Evolutionary conservation across 2,329 filamentous ascomycete species (phyloP).

Genomic region (Xylariaceae sp.): DNA sequence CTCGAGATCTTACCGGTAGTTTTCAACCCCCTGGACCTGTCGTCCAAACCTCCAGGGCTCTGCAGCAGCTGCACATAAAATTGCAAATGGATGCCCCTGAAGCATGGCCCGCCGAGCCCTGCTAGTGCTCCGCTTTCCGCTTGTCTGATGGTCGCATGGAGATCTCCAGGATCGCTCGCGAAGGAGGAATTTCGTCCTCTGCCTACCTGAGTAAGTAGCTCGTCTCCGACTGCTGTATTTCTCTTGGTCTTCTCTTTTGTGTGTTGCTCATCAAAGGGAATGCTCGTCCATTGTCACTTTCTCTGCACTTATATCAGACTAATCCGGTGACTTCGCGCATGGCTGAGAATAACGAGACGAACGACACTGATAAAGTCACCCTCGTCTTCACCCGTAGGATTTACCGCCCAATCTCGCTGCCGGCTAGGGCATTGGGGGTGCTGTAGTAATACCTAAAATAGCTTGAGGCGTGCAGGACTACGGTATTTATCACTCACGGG

Average conservation of each 20-base stretch:
- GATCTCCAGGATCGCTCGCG: background rate
- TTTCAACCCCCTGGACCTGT: background rate
- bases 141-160: background rate
- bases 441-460: constrained; percentile 23
- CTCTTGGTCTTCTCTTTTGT: no score
- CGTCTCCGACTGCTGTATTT: no score
- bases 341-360: no score
- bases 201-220: no score
- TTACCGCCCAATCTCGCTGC: constrained; percentile 21
- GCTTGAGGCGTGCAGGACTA: constrained; percentile 11
- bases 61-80: background rate
- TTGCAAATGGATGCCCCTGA: constrained; percentile 10
- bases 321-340: no score
- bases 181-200: no score
- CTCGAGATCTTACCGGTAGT: constrained; percentile 8
- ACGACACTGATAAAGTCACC: no score
- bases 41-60: background rate
- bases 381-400: constrained; percentile 13
- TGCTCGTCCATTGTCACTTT: no score
- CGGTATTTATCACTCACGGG: constrained; percentile 20
- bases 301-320: no score
- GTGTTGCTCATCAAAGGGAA: no score
- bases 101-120: constrained; percentile 15
- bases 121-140: background rate
- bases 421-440: constrained; percentile 8